Conservation (phyloP, 768 basidiomycete species). For the Lactifluus echinatus region DNA sequence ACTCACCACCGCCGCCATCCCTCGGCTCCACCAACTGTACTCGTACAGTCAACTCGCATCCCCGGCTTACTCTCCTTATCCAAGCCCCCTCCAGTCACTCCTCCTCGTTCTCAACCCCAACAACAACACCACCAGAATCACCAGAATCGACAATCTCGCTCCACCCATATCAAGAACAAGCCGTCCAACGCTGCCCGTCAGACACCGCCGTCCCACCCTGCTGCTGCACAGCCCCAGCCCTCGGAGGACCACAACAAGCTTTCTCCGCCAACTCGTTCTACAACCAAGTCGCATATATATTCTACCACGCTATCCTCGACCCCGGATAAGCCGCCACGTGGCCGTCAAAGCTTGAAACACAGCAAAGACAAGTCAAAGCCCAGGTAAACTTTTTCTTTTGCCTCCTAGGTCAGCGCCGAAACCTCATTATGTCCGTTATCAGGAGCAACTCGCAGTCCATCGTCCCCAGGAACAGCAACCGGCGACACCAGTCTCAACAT, state of each 20-base stretch:
- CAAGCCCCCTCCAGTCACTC: constrained; percentile 38
- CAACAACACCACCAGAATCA: constrained; percentile 28
- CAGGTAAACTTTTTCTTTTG: constrained; percentile 29
- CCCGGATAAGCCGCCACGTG: constrained; percentile 27
- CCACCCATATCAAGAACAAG: constrained; percentile 33
- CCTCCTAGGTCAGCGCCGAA: background rate
- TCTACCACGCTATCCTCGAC: constrained; percentile 7
- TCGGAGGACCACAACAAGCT: constrained; percentile 28
- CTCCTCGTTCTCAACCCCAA: constrained; percentile 31
- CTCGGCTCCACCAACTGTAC: constrained; percentile 58
- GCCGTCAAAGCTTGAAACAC: constrained; percentile 31
- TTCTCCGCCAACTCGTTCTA: constrained; percentile 19
- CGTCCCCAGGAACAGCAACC: constrained; percentile 35
- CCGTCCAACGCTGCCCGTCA: constrained; percentile 1
- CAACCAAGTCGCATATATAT: constrained; percentile 3
- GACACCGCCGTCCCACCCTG: constrained; percentile 19
- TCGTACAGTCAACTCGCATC: constrained; percentile 63
- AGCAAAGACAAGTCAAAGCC: constrained; percentile 36
- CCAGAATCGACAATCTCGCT: constrained; percentile 23
- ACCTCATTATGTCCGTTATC: background rate
- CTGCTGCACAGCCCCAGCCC: constrained; percentile 24
- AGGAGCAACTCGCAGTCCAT: constrained; percentile 42
- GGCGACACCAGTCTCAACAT: constrained; percentile 32
- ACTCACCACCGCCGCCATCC: constrained; percentile 51
- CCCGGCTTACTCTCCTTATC: constrained; percentile 67